phyloP scores from a whole-genome alignment of 805 yeast species.

The Kodamaea fukazawae region DNA sequence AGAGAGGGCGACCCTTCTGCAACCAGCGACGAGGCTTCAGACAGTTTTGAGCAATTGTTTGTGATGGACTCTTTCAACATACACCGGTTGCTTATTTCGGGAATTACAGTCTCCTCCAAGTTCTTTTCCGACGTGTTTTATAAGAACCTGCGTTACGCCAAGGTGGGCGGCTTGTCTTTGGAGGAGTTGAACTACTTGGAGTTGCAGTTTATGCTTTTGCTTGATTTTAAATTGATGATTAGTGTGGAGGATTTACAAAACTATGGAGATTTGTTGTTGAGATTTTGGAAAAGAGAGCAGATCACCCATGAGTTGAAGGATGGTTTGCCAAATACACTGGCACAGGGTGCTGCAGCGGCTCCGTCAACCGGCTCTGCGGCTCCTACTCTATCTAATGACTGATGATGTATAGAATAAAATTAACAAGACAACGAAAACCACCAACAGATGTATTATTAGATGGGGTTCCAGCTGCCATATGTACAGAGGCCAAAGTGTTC shows the following conservation, averaged over 20 bases:
- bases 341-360: too few species aligned
- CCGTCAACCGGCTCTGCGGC: too few species aligned
- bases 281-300: conserved; percentile 80
- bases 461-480: too few species aligned
- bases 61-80: conserved; percentile 96
- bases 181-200: conserved; percentile 93
- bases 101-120: conserved; percentile 92
- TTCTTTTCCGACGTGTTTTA: conserved; percentile 93
- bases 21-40: conserved; percentile 10
- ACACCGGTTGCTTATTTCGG: conserved; percentile 89
- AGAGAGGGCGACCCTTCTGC: conserved; percentile 16
- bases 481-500: too few species aligned
- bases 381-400: too few species aligned
- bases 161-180: conserved; percentile 91
- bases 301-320: conserved; percentile 35
- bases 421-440: too few species aligned
- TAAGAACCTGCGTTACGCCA: conserved; percentile 90
- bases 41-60: conserved; percentile 56
- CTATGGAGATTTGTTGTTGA: conserved; percentile 80
- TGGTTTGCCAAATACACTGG: background rate
- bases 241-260: conserved; percentile 86
- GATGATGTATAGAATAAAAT: too few species aligned
- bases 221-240: conserved; percentile 85
- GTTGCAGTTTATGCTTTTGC: conserved; percentile 76
- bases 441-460: too few species aligned